These are phyloP conservation scores for Penicillium bovifimosum DNA, from an alignment of 495 filamentous ascomycete genomes.

Conservation along the genomic window DNA sequence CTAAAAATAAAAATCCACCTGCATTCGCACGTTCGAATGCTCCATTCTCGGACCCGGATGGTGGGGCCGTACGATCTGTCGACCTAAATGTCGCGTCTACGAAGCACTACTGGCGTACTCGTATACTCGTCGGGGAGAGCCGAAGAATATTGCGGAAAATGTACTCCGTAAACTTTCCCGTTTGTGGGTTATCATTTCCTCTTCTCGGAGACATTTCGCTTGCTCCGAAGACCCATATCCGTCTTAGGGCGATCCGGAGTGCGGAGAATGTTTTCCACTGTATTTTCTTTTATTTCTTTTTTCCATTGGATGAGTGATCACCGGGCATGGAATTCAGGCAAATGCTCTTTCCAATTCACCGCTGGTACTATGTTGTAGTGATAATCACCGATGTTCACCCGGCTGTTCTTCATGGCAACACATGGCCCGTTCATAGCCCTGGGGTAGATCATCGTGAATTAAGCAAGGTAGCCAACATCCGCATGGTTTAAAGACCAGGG, in stretches of 20 bases:
- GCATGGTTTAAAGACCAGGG: constrained; percentile 19
- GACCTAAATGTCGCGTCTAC: not conserved
- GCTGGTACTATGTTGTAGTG: too few species aligned
- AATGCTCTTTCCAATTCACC: too few species aligned
- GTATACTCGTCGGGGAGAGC: not conserved
- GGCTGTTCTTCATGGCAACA: too few species aligned
- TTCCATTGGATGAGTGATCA: not conserved
- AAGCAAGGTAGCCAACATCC: constrained; percentile 20
- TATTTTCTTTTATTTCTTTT: not conserved
- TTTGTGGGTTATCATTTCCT: constrained; percentile 5
- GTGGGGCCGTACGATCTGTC: constrained; percentile 28
- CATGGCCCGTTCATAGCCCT: constrained; percentile 20
- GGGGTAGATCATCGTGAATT: constrained; percentile 19
- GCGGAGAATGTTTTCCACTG: constrained; percentile 10
- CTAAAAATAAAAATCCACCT: not conserved
- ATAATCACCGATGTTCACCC: too few species aligned
- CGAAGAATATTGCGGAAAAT: not conserved
- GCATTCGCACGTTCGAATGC: constrained; percentile 9
- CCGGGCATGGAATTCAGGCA: too few species aligned
- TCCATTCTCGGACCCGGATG: constrained; percentile 25
- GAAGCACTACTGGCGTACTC: too few species aligned
- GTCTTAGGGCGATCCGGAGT: constrained; percentile 9
- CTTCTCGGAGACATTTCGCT: constrained; percentile 4
- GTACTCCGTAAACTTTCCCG: too few species aligned
- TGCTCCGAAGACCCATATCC: constrained; percentile 1